These are phyloP conservation scores for Prillingera fragicola DNA, from an alignment of 1,284 basidiomycete genomes.

Conservation along the genomic window DNA sequence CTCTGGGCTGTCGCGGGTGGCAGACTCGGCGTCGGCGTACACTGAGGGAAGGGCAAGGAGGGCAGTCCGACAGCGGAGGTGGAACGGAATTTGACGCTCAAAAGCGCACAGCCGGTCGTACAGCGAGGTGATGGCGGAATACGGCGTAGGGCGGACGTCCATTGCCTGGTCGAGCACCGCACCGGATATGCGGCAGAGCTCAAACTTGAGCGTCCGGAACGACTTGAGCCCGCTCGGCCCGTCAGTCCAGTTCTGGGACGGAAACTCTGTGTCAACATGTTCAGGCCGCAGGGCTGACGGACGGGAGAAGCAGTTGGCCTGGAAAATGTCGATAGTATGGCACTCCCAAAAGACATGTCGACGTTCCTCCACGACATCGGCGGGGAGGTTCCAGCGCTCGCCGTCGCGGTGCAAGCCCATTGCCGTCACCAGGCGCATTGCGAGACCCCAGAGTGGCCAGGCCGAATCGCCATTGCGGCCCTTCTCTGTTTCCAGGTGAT, in stretches of 20 bases:
- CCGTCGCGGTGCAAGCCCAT: slow-evolving; percentile 46
- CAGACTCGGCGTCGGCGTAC: slow-evolving; percentile 22
- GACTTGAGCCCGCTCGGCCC: slow-evolving; percentile 5
- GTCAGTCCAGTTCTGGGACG: slow-evolving; percentile 11
- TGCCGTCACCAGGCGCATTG: slow-evolving; percentile 14
- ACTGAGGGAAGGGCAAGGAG: slow-evolving; percentile 22
- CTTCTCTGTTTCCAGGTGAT: slow-evolving; percentile 24
- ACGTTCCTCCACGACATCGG: slow-evolving; percentile 33
- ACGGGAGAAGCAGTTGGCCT: slow-evolving; percentile 34
- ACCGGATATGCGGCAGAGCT: slow-evolving; percentile 26
- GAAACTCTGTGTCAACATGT: slow-evolving; percentile 33
- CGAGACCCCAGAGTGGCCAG: slow-evolving; percentile 32
- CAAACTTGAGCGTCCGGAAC: slow-evolving; percentile 29
- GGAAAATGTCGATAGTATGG: slow-evolving; percentile 26
- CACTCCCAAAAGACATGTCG: slow-evolving; percentile 30
- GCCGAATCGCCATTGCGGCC: slow-evolving; percentile 30
- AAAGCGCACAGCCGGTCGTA: slow-evolving; percentile 28
- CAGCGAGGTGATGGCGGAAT: slow-evolving; percentile 18
- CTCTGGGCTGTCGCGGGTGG: slow-evolving; percentile 22
- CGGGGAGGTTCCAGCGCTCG: slow-evolving; percentile 34
- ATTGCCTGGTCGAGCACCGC: slow-evolving; percentile 25
- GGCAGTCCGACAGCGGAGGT: slow-evolving; percentile 27
- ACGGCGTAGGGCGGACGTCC: slow-evolving; percentile 19
- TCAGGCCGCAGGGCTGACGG: slow-evolving; percentile 23
- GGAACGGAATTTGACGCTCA: slow-evolving; percentile 26